Conservation (phyloP, 139 green algal genomes). For the Yamagishiella unicocca region DNA sequence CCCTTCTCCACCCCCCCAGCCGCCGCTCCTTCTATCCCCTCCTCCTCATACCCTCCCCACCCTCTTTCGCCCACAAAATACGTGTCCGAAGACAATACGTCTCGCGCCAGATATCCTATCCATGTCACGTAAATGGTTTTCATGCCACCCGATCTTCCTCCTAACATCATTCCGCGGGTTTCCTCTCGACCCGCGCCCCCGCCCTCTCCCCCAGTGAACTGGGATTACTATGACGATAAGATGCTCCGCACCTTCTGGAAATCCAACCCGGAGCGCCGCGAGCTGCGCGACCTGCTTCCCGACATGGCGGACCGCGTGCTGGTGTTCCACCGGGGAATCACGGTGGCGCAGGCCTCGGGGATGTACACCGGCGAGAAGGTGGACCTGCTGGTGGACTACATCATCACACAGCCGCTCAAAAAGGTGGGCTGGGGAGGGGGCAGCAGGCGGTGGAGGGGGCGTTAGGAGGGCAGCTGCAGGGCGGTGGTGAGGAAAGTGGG, state of each 20-base stretch:
- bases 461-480: too few species aligned
- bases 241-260: constrained; percentile 71
- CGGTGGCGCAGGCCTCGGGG: constrained; percentile 22
- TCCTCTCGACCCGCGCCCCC: not conserved
- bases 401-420: constrained; percentile 32
- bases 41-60: too few species aligned
- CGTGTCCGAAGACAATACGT: too few species aligned
- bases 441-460: too few species aligned
- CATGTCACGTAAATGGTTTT: too few species aligned
- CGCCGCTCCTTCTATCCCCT: too few species aligned
- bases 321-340: constrained; percentile 78
- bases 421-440: not conserved
- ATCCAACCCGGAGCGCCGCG: not conserved
- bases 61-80: too few species aligned
- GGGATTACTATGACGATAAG: constrained; percentile 69
- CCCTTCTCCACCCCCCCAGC: too few species aligned
- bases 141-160: too few species aligned
- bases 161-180: too few species aligned
- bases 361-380: constrained; percentile 82
- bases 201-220: constrained; percentile 65
- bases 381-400: constrained; percentile 76
- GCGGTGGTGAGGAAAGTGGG: not conserved
- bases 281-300: constrained; percentile 46
- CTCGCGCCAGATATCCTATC: too few species aligned
- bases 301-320: constrained; percentile 72